phyloP scores from a whole-genome alignment of 139 green algal genomes.

The Picochlorum sp. region DNA sequence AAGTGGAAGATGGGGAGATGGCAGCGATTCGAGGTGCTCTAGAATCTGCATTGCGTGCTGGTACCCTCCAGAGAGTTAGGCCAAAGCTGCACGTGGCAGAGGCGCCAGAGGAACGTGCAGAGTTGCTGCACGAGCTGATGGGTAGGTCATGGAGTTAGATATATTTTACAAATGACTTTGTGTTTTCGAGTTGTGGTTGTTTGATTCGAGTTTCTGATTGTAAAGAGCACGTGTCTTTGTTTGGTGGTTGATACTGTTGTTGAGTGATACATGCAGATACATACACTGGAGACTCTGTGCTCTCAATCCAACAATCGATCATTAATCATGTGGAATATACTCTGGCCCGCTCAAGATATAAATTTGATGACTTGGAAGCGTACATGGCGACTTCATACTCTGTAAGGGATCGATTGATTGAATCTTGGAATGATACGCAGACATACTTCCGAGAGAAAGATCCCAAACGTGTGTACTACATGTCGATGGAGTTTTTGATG shows the following conservation, averaged over 20 bases:
- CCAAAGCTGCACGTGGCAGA: slow-evolving; percentile 18
- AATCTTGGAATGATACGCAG: slow-evolving; percentile 98
- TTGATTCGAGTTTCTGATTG: too few species aligned
- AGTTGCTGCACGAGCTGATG: slow-evolving; percentile 30
- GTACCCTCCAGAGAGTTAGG: neutral
- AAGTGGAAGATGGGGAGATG: slow-evolving; percentile 5
- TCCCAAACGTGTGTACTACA: slow-evolving; percentile 90
- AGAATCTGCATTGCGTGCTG: slow-evolving; percentile 5
- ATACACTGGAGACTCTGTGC: slow-evolving; percentile 92
- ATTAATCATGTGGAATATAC: slow-evolving; percentile 99
- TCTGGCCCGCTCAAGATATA: slow-evolving; percentile 80
- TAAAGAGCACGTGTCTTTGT: too few species aligned
- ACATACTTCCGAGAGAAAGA: slow-evolving; percentile 74
- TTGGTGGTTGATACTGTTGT: too few species aligned
- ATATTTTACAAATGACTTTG: too few species aligned
- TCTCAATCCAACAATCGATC: slow-evolving; percentile 92
- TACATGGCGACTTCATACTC: slow-evolving; percentile 85
- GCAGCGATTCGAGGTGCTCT: slow-evolving; percentile 4
- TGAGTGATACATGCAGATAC: too few species aligned
- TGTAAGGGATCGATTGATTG: slow-evolving; percentile 90
- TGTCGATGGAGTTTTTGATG: slow-evolving; percentile 95
- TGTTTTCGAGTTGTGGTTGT: neutral
- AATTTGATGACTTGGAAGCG: slow-evolving; percentile 89
- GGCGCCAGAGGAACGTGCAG: slow-evolving; percentile 8
- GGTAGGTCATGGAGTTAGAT: too few species aligned